Base-by-base conservation (phyloP, 2,329 filamentous ascomycete species). In the Trichothecium roseum region DNA sequence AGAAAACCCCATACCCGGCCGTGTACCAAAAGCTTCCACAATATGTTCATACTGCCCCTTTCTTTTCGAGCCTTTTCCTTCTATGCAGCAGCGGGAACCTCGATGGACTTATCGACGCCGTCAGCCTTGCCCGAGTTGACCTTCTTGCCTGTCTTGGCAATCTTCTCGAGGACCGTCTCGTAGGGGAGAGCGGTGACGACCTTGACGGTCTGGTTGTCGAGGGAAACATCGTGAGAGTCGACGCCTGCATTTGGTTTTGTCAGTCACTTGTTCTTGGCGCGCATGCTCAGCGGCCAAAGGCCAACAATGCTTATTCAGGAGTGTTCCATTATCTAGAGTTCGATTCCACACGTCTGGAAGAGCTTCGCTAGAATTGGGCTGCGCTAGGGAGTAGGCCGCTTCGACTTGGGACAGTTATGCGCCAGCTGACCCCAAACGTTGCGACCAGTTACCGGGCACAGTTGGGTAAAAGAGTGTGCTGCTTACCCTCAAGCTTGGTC, bases 91-190 rank as follows among this genome's bases (percentile, higher is more conserved):
- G 59, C 58, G 18, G 58, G 46, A 18, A 72, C 49, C 50, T 66
- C 66, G 42, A 76, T 57, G 41, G 68, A 69, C 56, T 64, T 62
- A 38, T 56, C 54, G 40, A 72, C 68, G 37, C 82, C 83, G 54
- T 88, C 20, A 17, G 72, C 80, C 66, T 78, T 74, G 47, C 72
- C 83, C 18, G 71, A 78, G 62, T 83, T 93, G 56, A 95, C 79
- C 53, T 81, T 82, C 76, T 95, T 95, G 53, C 88, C 88, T 10
- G 88, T 94, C 78, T 94, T 94, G 72, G 82, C 79, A 60, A 95
- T 94, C 58, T 84, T 93, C 55, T 74, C 71, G 41, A 94, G 76
- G 40, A 94, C 84, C 33, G 77, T 84, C 45, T 85, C 77, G 66
- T 89, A 94, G 39, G 74, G 68, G 43, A 93, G 70, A 37, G 62